Evolutionary conservation across 2,329 filamentous ascomycete genomes (phyloP).

Genomic region (Fusarium sp.): DNA sequence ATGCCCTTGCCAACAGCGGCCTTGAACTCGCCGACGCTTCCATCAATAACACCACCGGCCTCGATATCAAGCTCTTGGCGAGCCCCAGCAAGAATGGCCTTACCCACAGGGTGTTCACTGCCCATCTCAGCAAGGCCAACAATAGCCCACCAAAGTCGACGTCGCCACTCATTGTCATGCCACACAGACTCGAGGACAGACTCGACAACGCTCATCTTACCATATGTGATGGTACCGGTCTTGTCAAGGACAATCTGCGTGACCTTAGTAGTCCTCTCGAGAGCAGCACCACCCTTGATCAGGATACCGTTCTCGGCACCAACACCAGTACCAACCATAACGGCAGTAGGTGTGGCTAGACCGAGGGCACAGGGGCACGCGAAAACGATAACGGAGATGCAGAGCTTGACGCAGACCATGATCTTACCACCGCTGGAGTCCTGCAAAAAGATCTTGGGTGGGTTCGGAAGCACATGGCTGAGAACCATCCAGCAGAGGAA

Average conservation of each 20-base stretch:
- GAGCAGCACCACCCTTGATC: slow-evolving; percentile 94
- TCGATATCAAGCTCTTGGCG: slow-evolving; percentile 80
- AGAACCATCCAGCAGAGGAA: slow-evolving; percentile 96
- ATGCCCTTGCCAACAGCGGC: slow-evolving; percentile 88
- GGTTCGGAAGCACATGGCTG: slow-evolving; percentile 84
- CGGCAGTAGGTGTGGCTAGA: slow-evolving; percentile 92
- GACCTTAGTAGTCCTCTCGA: slow-evolving; percentile 91
- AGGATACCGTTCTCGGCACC: slow-evolving; percentile 96
- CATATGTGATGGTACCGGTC: slow-evolving; percentile 93
- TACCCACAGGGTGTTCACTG: slow-evolving; percentile 96
- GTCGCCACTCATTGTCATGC: slow-evolving; percentile 75
- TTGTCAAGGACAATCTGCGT: slow-evolving; percentile 95
- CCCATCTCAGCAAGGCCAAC: slow-evolving; percentile 95
- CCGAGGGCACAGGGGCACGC: slow-evolving; percentile 98
- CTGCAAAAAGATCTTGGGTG: slow-evolving; percentile 88
- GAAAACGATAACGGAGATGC: slow-evolving; percentile 98
- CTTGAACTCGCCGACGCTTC: slow-evolving; percentile 86
- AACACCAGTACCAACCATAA: slow-evolving; percentile 99
- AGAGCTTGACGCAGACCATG: slow-evolving; percentile 97
- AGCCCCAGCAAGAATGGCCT: slow-evolving; percentile 81
- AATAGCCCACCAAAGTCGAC: slow-evolving; percentile 92
- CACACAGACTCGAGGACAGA: slow-evolving; percentile 75
- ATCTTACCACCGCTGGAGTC: slow-evolving; percentile 87
- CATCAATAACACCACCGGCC: slow-evolving; percentile 80
- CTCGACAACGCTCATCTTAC: slow-evolving; percentile 92